Base-by-base conservation (phyloP, 108 stramenopile genomes). In the Pseudonitzschia delicatissima region DNA sequence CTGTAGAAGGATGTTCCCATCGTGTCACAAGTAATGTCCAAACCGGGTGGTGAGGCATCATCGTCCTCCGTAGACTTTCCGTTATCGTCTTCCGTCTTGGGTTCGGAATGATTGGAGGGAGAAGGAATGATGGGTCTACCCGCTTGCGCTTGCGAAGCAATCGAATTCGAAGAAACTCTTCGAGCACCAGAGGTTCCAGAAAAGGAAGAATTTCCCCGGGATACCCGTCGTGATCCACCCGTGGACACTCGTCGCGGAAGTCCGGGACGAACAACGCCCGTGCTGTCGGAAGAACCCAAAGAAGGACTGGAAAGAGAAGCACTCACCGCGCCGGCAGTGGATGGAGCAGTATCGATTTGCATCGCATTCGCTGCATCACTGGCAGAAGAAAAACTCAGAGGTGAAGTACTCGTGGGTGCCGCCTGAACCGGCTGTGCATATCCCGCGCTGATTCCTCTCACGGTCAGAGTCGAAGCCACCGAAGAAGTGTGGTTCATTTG, bases 1-100 rank as follows among this genome's bases (percentile, higher is more conserved):
- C 31, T 40, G 50, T 74, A 48, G 36, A 72, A 55, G 39, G 29
- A 23, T 4, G 75, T 62, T 5, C 50, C 77, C 20, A 58, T 28
- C 49, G 66, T 69, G 52, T 80, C 83, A 25, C 70, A 73, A 7
- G 83, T 84, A 20, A 62, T 64, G 47, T 84, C 83, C 52, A 84
- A 55, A 9, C 61, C 79, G 12, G 83, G 83, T 17, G 70, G 74
- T 15, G 47, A 69, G 13, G 83, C 82, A 21, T 78, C 74, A 28
- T 82, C 77, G 39, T 72, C 82, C 11, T 50, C 29, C 11, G 31
- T 55, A 15, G 29, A 5, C 15, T 55, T 55, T 5, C 32, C 32
- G 32, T 28, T 23, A 33, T 33, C 32, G 28, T 55, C 32, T 32
- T 29, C 64, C 18, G 35, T 64, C 55, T 69, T 61, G 25, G 60